Conservation (phyloP, 805 yeast species). For the Suhomyces sp. region DNA sequence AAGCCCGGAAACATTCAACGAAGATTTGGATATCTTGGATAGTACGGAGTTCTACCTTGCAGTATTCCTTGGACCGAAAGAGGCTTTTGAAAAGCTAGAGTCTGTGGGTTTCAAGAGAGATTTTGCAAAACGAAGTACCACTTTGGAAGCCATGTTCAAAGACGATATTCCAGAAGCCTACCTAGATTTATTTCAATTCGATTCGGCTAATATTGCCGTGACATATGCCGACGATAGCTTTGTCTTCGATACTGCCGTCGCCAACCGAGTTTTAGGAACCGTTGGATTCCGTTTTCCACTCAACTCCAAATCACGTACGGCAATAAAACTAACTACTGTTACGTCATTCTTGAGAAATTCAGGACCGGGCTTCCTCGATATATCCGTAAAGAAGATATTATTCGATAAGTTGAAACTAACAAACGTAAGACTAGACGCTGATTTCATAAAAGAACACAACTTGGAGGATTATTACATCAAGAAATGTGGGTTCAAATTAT, state of each 20-base stretch:
- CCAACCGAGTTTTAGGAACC: constrained; percentile 28
- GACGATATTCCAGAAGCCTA: constrained; percentile 29
- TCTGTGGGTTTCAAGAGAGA: constrained; percentile 23
- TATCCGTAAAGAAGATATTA: too few relatives aligned
- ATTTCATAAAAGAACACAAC: constrained; percentile 50
- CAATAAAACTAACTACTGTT: too few relatives aligned
- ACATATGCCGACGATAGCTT: constrained; percentile 17
- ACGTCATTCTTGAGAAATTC: too few relatives aligned
- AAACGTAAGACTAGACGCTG: constrained; percentile 44
- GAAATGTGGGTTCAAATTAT: constrained; percentile 43
- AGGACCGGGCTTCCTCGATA: too few relatives aligned
- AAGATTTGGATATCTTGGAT: too few relatives aligned
- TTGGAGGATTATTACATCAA: constrained; percentile 44
- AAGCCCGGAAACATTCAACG: too few relatives aligned
- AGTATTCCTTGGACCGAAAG: constrained; percentile 28
- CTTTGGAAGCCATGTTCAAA: constrained; percentile 18
- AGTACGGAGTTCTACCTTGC: too few relatives aligned
- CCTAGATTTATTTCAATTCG: constrained; percentile 19
- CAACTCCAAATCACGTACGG: too few relatives aligned
- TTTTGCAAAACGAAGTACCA: constrained; percentile 21
- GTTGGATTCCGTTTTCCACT: constrained; percentile 24
- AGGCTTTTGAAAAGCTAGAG: constrained; percentile 22
- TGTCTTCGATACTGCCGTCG: too few relatives aligned
- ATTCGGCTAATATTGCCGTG: constrained; percentile 15
- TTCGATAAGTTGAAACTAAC: constrained; percentile 47